Base-by-base conservation (phyloP, 495 filamentous ascomycete genomes). In the Aspergillus taichungensis region DNA sequence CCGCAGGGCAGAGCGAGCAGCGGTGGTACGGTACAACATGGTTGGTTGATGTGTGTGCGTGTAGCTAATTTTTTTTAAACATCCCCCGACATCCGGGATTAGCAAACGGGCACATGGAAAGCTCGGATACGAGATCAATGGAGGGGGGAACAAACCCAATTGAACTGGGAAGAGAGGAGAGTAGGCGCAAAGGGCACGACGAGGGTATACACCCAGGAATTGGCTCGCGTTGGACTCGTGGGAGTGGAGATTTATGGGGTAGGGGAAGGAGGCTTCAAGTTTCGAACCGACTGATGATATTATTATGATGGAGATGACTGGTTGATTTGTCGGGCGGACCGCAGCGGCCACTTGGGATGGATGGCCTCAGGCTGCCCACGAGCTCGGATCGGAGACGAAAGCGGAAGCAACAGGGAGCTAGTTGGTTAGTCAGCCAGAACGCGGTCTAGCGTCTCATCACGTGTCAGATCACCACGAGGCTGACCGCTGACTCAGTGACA, bases 21-120 rank as follows among this genome's bases (percentile, higher is more conserved):
- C 61, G 49, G 63, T 56, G 53, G 61, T 64, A 55, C 72, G 66
- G 63, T 66, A 71, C 42, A 75, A 40, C 72, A 76, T 76, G 52
- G 57, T 66, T 53, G 59, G 48, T 50, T 52, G 49, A 38, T 24
- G 18, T 24, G 18, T 24, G 18, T 24, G 18, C 18, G 18, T 24
- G 48, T 50, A 63, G 64, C 66, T 67, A 60, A 61, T 62, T 57
- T 60, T 55, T 52, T 56, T 61, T 45, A 24, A 24, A 24, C 18
- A 24, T 24, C 18, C 46, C 52, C 63, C 56, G 57, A 46, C 40
- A 27, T 47, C 52, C 58, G 47, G 51, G 54, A 56, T 66, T 59
- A 64, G 62, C 53, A 62, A 46, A 35, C 45, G 34, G 39, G 47
- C 41, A 48, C 43, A 30, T 54, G 62, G 61, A 68, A 68, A 55